Evolutionary conservation across 805 yeast species (phyloP), one percentile per base, ranked within the genome.

Genomic region (Kuraishia piskuri): DNA sequence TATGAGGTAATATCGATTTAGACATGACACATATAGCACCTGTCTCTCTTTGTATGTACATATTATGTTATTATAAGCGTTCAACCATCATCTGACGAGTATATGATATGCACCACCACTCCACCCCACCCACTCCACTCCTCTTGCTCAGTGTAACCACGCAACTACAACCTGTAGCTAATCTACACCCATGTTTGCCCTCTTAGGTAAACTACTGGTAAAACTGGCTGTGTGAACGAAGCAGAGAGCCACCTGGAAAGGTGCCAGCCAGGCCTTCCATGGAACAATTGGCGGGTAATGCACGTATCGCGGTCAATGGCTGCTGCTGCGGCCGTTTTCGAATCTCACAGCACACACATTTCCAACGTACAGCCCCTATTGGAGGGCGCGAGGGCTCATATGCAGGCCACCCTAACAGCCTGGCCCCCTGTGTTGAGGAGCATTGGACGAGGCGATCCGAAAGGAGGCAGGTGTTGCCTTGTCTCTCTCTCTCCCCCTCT

Each of bases 61-160:
- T 22, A 45, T 45, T 45, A 22, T 45, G 24, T 45, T 45, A 31
- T 31, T n/a, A 31, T 31, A 31, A 31, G 40, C 17, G 14, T 7
- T 31, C 31, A 25, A 12, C 40, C 40, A 31, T 44, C 36, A 24
- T 19, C 21, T 19, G 46, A 46, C 53, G 59, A 57, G 55, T 58
- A 57, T 58, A 60, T 58, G 60, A 55, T 59, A 61, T 58, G 61
- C 62, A 58, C 61, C 54, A 46, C 23, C 36, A 37, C 44, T 37
- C 50, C 52, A 52, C 25, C 10, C 3, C 56, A 51, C 49, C 50
- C 51, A 55, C n/a, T n/a, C n/a, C n/a, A n/a, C n/a, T n/a, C n/a
- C n/a, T n/a, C n/a, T n/a, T 51, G 51, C 46, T 31, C 40, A 12
- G 40, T 31, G 40, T 31, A 31, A 31, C 40, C 40, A 31, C 40